Conservation (phyloP, 106 monocot species). For the Hemerocallis citrina region DNA sequence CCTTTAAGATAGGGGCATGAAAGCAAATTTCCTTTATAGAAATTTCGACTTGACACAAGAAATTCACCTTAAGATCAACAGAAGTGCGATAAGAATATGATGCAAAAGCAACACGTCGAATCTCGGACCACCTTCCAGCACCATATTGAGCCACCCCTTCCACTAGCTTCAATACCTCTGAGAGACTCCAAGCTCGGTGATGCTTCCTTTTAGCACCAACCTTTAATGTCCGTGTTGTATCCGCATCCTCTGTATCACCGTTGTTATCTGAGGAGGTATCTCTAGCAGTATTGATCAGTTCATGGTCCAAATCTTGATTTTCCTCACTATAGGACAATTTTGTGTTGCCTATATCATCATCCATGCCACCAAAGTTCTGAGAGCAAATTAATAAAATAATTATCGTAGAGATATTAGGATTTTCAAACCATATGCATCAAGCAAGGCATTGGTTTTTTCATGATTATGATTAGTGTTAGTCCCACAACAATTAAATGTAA, state of each 20-base stretch:
- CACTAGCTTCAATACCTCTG: conserved; percentile 70
- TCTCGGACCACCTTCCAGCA: conserved; percentile 89
- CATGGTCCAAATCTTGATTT: conserved; percentile 6
- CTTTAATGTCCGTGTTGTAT: conserved; percentile 6
- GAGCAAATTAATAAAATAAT: conserved; percentile 2
- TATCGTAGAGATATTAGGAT: background rate
- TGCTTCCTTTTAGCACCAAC: conserved; percentile 48
- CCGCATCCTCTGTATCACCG: conserved; percentile 6
- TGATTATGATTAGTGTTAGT: background rate
- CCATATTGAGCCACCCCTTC: conserved; percentile 81
- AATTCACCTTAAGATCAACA: conserved; percentile 82
- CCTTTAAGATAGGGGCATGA: no score
- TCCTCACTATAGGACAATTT: conserved; percentile 13
- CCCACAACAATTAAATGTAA: no score
- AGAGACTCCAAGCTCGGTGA: conserved; percentile 73
- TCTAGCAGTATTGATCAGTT: conserved; percentile 5
- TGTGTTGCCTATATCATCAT: conserved; percentile 1
- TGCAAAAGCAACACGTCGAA: conserved; percentile 54
- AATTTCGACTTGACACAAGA: background rate
- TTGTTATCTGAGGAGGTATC: conserved; percentile 19
- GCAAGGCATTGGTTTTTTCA: background rate
- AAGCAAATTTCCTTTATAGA: no score
- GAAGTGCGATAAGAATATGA: conserved; percentile 70
- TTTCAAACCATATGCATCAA: background rate
- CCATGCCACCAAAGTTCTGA: conserved; percentile 28